Percentiles rank a stretch among this genome's conserved stretches.
Conservation (phyloP, 768 basidiomycete species). For the Tubosaeta sp. region DNA sequence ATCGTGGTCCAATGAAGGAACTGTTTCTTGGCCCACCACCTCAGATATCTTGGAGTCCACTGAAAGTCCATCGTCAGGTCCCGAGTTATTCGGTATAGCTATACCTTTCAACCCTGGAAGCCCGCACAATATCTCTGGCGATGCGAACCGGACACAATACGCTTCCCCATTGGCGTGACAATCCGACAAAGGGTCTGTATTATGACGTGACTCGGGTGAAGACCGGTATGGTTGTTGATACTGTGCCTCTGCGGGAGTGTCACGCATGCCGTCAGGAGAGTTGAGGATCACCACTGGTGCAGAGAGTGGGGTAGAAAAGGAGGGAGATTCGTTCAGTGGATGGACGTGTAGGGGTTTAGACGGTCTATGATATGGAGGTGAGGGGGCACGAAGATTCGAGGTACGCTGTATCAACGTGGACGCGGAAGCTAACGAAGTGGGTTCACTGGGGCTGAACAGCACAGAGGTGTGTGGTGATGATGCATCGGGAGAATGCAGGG, state of each 20-base stretch:
- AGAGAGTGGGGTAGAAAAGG: conserved; percentile 2
- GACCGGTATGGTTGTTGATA: conserved; percentile 15
- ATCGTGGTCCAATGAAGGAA: conserved; percentile 1
- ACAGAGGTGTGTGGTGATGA: conserved; percentile 5
- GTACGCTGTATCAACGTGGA: background rate
- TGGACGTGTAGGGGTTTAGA: conserved; percentile 29
- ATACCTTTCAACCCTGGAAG: conserved; percentile 11
- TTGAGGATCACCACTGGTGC: conserved; percentile 3
- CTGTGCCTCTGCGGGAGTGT: conserved; percentile 23
- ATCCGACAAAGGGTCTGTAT: background rate
- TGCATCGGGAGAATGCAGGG: conserved; percentile 37
- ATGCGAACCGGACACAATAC: conserved; percentile 28
- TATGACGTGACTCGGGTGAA: conserved; percentile 11
- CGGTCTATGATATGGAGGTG: conserved; percentile 16
- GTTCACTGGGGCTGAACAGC: conserved; percentile 7
- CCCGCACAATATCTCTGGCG: conserved; percentile 26
- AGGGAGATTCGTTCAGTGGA: conserved; percentile 17
- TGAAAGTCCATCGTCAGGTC: background rate
- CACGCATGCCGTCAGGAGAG: conserved; percentile 15
- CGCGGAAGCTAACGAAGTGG: background rate
- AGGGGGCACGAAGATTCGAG: conserved; percentile 3
- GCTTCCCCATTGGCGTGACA: conserved; percentile 12
- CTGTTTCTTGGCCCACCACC: background rate
- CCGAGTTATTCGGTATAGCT: background rate
- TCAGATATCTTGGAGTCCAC: background rate